Conservation (phyloP, 352 stramenopile genomes). For the Elongisporangium undulatum region DNA sequence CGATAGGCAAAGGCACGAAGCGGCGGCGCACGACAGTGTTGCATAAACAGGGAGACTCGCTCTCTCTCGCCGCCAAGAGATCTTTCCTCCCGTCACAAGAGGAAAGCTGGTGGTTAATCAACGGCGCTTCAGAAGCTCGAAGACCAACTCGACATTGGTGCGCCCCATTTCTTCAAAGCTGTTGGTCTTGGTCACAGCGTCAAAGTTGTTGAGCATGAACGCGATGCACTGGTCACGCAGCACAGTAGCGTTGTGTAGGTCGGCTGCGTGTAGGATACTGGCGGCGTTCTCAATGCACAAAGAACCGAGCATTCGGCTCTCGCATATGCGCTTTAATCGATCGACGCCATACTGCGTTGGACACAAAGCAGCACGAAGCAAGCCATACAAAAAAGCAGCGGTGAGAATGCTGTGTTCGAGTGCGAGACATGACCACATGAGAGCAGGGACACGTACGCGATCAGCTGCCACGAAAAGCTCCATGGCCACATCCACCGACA, state of each 20-base stretch:
- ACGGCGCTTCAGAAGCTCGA: conserved; percentile 92
- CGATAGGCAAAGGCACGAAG: neutral
- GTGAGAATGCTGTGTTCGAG: neutral
- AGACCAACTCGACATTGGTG: conserved; percentile 97
- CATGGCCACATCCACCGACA: conserved; percentile 90
- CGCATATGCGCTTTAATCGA: conserved; percentile 91
- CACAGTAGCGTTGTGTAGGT: conserved; percentile 92
- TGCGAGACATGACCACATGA: neutral
- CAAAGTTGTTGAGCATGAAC: conserved; percentile 98
- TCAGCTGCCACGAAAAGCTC: conserved; percentile 94
- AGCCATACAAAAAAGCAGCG: neutral
- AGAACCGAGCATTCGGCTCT: conserved; percentile 94
- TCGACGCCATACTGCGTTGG: conserved; percentile 70
- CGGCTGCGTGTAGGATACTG: conserved; percentile 94
- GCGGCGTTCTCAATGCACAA: conserved; percentile 96
- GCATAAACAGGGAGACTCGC: neutral
- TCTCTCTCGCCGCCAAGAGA: neutral
- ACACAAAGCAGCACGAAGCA: neutral
- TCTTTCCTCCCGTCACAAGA: neutral
- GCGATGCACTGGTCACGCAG: conserved; percentile 94
- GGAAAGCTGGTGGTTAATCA: conserved; percentile 17
- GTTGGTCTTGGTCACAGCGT: conserved; percentile 94
- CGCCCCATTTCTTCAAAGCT: conserved; percentile 98
- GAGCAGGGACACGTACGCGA: conserved; percentile 27
- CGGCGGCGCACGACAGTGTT: neutral